Conservation (phyloP, 768 basidiomycete species). For the Boletus vinaceobasis region DNA sequence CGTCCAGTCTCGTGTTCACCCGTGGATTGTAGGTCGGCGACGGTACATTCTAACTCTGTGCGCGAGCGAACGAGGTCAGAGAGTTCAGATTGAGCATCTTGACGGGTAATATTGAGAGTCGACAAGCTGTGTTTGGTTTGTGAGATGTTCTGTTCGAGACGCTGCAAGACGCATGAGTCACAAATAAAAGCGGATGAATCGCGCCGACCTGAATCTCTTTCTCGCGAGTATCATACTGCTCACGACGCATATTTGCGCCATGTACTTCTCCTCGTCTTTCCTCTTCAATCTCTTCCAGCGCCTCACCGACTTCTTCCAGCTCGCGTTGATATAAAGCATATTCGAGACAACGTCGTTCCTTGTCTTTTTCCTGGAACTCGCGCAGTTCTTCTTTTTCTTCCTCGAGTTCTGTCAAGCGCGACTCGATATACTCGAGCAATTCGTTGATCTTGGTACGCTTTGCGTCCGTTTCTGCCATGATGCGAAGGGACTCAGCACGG, state of each 20-base stretch:
- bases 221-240: slow-evolving; percentile 80
- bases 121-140: slow-evolving; percentile 67
- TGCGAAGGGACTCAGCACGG: slow-evolving; percentile 85
- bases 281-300: slow-evolving; percentile 81
- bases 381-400: slow-evolving; percentile 98
- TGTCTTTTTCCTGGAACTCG: slow-evolving; percentile 94
- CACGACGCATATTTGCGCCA: slow-evolving; percentile 74
- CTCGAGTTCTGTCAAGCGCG: slow-evolving; percentile 85
- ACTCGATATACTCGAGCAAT: slow-evolving; percentile 86
- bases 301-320: slow-evolving; percentile 81
- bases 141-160: slow-evolving; percentile 68
- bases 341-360: slow-evolving; percentile 89
- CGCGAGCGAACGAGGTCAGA: slow-evolving; percentile 80
- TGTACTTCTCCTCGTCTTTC: slow-evolving; percentile 83
- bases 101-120: slow-evolving; percentile 64
- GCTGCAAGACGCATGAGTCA: slow-evolving; percentile 39
- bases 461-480: slow-evolving; percentile 95
- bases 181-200: not conserved
- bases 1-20: slow-evolving; percentile 62
- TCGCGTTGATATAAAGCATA: slow-evolving; percentile 93
- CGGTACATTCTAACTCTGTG: slow-evolving; percentile 82
- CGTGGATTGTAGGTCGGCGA: slow-evolving; percentile 72
- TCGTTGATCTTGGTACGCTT: slow-evolving; percentile 92
- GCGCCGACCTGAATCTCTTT: slow-evolving; percentile 73
- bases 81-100: slow-evolving; percentile 78